Conservation (phyloP, 148 eudicot species). For the Amaranthus cruentus region DNA sequence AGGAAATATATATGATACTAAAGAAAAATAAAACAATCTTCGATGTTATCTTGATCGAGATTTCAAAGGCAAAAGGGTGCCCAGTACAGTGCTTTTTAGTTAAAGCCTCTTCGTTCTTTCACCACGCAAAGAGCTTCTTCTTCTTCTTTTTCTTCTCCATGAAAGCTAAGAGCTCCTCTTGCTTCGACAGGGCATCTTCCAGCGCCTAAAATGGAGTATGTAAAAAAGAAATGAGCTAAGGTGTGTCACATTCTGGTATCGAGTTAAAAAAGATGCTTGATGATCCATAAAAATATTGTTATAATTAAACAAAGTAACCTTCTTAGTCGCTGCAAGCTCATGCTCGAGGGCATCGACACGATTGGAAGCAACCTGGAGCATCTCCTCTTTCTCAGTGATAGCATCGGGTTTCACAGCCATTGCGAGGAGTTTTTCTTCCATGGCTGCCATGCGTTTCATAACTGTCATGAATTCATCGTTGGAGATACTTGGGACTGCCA, state of each 20-base stretch:
- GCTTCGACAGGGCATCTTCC: constrained; percentile 62
- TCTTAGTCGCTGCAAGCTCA: constrained; percentile 44
- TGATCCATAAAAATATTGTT: not conserved
- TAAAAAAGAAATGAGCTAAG: not conserved
- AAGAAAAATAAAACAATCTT: not conserved
- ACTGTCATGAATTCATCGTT: constrained; percentile 43
- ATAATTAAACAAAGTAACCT: constrained; percentile 22
- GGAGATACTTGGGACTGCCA: constrained; percentile 36
- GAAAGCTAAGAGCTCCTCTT: constrained; percentile 59
- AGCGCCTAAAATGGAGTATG: constrained; percentile 33
- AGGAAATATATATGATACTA: not conserved
- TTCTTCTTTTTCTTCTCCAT: constrained; percentile 72
- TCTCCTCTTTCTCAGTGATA: constrained; percentile 42
- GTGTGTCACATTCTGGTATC: not conserved
- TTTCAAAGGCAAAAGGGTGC: not conserved
- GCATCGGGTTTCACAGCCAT: constrained; percentile 45
- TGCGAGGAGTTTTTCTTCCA: constrained; percentile 43
- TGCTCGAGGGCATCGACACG: constrained; percentile 45
- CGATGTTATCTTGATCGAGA: constrained; percentile 6
- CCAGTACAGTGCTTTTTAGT: not conserved
- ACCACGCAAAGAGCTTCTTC: constrained; percentile 43
- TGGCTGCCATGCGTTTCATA: constrained; percentile 50
- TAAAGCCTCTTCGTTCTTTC: not conserved
- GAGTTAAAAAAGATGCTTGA: not conserved
- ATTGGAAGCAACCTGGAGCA: constrained; percentile 37